Conservation (phyloP, 2,329 filamentous ascomycete species). For the Diaporthe helianthi region DNA sequence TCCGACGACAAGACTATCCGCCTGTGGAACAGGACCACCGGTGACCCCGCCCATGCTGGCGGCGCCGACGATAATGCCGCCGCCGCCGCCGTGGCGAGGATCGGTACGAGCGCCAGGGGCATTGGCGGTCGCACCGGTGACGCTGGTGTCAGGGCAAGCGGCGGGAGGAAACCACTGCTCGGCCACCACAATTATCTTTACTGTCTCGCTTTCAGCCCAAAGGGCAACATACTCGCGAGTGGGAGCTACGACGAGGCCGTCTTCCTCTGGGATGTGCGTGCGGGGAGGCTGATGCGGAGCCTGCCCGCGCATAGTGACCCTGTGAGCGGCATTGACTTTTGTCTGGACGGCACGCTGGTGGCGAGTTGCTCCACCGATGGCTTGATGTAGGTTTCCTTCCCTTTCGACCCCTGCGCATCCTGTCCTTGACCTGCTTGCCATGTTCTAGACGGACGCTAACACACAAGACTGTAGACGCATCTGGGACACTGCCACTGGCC, state of each 20-base stretch:
- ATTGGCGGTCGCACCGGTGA: slow-evolving; percentile 31
- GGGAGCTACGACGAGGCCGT: slow-evolving; percentile 98
- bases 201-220: slow-evolving; percentile 93
- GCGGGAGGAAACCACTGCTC: slow-evolving; percentile 65
- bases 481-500: slow-evolving; percentile 94
- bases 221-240: slow-evolving; percentile 94
- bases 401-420: neutral
- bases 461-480: slow-evolving; percentile 65
- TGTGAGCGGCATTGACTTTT: slow-evolving; percentile 92
- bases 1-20: slow-evolving; percentile 97
- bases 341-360: slow-evolving; percentile 88
- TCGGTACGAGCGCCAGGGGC: slow-evolving; percentile 30
- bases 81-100: slow-evolving; percentile 33
- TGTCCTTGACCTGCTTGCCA: neutral
- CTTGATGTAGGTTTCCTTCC: slow-evolving; percentile 69
- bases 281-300: slow-evolving; percentile 85
- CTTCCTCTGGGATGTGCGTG: slow-evolving; percentile 94
- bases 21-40: slow-evolving; percentile 81
- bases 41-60: slow-evolving; percentile 46
- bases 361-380: slow-evolving; percentile 93
- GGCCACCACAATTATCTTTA: slow-evolving; percentile 98
- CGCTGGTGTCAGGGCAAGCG: slow-evolving; percentile 31
- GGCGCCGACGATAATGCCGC: slow-evolving; percentile 35
- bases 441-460: slow-evolving; percentile 27
- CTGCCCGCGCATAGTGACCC: slow-evolving; percentile 95